phyloP scores from a whole-genome alignment of 1,139 yeast species.

The Lodderomyces theae region DNA sequence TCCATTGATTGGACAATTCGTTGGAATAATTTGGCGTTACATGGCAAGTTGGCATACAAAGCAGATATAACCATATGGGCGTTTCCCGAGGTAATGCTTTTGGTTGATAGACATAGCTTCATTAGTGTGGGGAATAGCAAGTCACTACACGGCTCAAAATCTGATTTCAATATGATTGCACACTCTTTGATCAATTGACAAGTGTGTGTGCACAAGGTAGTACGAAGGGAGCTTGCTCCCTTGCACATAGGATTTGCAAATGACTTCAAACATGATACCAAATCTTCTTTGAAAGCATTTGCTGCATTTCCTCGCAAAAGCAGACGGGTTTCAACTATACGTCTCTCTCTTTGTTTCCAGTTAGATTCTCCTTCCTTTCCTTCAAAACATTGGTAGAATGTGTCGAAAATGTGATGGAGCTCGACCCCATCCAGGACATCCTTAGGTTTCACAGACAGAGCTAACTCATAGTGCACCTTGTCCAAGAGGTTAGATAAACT shows the following conservation, averaged over 20 bases:
- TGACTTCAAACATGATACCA: constrained; percentile 41
- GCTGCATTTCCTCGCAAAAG: constrained; percentile 56
- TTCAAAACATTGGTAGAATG: constrained; percentile 43
- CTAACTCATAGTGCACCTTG: constrained; percentile 26
- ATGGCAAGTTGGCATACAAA: constrained; percentile 55
- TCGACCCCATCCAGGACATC: constrained; percentile 18
- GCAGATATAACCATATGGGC: constrained; percentile 70
- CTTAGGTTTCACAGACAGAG: constrained; percentile 21
- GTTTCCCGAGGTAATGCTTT: constrained; percentile 72
- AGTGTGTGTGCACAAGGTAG: constrained; percentile 74
- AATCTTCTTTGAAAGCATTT: constrained; percentile 37
- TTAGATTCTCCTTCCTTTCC: constrained; percentile 86
- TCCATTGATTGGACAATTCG: constrained; percentile 51
- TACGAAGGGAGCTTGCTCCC: constrained; percentile 71
- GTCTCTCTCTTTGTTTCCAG: constrained; percentile 74
- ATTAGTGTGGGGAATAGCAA: constrained; percentile 55
- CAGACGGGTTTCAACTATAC: constrained; percentile 54
- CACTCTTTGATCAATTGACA: constrained; percentile 79
- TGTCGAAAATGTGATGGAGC: constrained; percentile 19
- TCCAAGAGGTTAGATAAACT: constrained; percentile 14
- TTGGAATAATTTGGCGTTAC: constrained; percentile 50
- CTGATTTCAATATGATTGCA: constrained; percentile 46
- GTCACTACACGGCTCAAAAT: constrained; percentile 65
- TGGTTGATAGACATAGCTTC: constrained; percentile 70
- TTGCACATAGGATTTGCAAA: constrained; percentile 65